Evolutionary conservation across 75 land plant species (phyloP), one percentile per base, ranked within the genome.

Genomic region (Picea glauca): DNA sequence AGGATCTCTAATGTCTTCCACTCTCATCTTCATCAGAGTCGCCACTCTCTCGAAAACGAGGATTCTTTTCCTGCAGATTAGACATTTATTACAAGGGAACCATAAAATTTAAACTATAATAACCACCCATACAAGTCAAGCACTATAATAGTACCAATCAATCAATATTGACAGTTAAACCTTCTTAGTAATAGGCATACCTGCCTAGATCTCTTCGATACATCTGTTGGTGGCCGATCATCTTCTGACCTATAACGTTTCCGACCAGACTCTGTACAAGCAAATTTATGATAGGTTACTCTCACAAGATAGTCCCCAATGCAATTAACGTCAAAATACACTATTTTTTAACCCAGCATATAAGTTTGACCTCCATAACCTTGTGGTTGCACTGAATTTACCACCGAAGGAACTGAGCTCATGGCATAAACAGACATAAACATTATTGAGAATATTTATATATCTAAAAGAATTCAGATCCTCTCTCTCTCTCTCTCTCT

Each of bases 21-120:
- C 85, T 83, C 79, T 87, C 93, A 33, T 89, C 93, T 0, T 94
- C 98, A 80, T 96, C 99, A 3, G 99, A 94, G 62, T 94, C 99
- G 43, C 93, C 95, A 77, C 90, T 94, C 77, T 96, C 99, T 78
- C 95, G 88, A 81, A 96, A 96, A 13, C 98, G 88, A 54, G 99
- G 98, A 83, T 96, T 96, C 88, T 89, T 94, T 80, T 92, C 95
- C 98, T 94, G 89, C 72, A 74, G 57, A n/a, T 38, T 20, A 72
- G 30, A 72, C 3, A 50, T 63, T 5, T 9, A 56, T 14, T 20
- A 8, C 2, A 3, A 15, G n/a, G 33, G 31, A 62, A 76, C 4
- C 23, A 43, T 70, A 46, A 50, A 9, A 50, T 9, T 50, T 50
- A 9, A 50, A 50, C 12, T 3, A 46, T 46, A 46, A 46, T 46